A percentile compares a stretch with the other conserved stretches of the same genome.
phyloP scores from a whole-genome alignment of 805 yeast species.

The Wickerhamomyces canadensis region DNA sequence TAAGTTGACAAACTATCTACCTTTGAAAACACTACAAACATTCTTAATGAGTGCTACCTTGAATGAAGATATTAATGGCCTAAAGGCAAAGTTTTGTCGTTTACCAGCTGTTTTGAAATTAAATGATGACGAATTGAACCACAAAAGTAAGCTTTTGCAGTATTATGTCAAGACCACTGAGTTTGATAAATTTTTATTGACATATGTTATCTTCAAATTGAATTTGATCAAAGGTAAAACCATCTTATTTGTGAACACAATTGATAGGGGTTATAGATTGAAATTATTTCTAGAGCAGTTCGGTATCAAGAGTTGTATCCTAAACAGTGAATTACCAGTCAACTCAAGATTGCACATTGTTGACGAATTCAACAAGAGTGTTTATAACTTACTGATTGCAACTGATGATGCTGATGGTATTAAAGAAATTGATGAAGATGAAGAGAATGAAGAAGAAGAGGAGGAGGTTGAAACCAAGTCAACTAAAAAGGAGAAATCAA shows the following conservation, averaged over 20 bases:
- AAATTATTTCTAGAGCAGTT: slow-evolving; percentile 90
- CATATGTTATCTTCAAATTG: slow-evolving; percentile 89
- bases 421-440: slow-evolving; percentile 43
- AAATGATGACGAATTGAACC: slow-evolving; percentile 57
- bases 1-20: slow-evolving; percentile 56
- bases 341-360: slow-evolving; percentile 93
- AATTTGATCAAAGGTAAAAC: slow-evolving; percentile 87
- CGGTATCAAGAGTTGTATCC: slow-evolving; percentile 82
- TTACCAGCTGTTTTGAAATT: slow-evolving; percentile 76
- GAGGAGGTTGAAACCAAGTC: slow-evolving; percentile 10
- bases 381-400: slow-evolving; percentile 83
- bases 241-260: slow-evolving; percentile 83
- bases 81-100: slow-evolving; percentile 76
- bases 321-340: slow-evolving; percentile 88
- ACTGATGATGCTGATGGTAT: slow-evolving; percentile 81
- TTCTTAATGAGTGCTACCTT: slow-evolving; percentile 96
- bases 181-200: slow-evolving; percentile 83
- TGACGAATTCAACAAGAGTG: slow-evolving; percentile 88
- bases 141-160: slow-evolving; percentile 62
- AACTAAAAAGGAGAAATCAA: slow-evolving; percentile 25
- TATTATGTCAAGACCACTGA: slow-evolving; percentile 84
- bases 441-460: slow-evolving; percentile 22
- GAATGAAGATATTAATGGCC: slow-evolving; percentile 73
- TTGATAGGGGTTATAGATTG: slow-evolving; percentile 91
- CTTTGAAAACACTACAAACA: slow-evolving; percentile 75